Evolutionary conservation across 805 yeast species (phyloP).

Genomic region (Barnettozyma populi): DNA sequence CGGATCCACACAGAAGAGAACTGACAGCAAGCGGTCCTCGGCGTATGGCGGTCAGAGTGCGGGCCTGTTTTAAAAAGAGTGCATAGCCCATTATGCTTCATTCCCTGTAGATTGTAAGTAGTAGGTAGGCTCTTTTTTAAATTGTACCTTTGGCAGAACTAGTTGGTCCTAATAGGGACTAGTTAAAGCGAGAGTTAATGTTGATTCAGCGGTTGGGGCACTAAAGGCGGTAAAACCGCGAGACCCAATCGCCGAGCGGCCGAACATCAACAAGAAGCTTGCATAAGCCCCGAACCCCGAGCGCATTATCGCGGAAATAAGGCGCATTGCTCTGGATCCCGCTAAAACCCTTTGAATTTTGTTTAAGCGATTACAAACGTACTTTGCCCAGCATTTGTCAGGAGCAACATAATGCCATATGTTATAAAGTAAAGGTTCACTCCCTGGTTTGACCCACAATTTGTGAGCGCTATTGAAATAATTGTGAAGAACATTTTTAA

Average conservation of each 20-base stretch:
- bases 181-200: no score
- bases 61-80: no score
- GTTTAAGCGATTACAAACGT: neutral
- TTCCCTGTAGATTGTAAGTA: no score
- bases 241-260: neutral
- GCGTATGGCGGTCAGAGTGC: neutral
- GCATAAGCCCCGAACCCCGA: neutral
- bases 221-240: neutral
- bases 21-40: neutral
- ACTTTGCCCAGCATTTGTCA: neutral
- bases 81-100: no score
- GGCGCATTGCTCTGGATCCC: neutral
- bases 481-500: no score
- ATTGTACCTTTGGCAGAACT: no score
- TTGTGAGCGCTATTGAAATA: no score
- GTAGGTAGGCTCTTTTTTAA: no score
- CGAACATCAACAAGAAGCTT: neutral
- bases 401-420: neutral
- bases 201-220: neutral
- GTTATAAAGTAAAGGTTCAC: no score
- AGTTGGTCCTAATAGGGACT: no score
- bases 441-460: no score
- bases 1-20: slow-evolving; percentile 2
- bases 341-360: neutral
- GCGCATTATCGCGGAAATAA: neutral